Percentiles rank a stretch among this genome's conserved stretches.
These are phyloP conservation scores for Coemansia sp. DNA, from an alignment of 192 early-diverging fungal genomes.

Conservation along the genomic window DNA sequence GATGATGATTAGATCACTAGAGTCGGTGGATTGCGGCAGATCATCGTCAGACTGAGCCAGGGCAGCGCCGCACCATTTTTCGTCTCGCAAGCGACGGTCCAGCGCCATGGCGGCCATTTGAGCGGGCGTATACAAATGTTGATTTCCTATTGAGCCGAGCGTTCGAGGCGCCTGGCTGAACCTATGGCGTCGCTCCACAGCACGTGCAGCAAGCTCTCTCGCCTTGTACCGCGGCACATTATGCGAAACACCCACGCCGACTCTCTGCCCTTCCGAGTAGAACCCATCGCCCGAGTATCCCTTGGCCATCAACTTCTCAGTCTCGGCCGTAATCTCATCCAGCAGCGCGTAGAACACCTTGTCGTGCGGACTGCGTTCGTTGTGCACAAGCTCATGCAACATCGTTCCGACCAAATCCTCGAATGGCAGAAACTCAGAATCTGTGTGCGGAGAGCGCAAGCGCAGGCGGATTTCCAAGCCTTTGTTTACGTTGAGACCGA, in stretches of 20 bases:
- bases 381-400: constrained; percentile 54
- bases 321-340: constrained; percentile 33
- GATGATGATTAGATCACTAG: neutral
- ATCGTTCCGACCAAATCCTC: constrained; percentile 44
- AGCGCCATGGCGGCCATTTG: constrained; percentile 45
- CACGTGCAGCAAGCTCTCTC: constrained; percentile 16
- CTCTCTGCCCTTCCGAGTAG: constrained; percentile 19
- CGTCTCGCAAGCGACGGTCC: constrained; percentile 38
- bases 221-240: constrained; percentile 22
- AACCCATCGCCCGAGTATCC: constrained; percentile 51
- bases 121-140: constrained; percentile 14
- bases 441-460: constrained; percentile 23
- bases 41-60: constrained; percentile 10
- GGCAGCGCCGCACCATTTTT: constrained; percentile 38
- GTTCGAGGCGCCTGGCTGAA: constrained; percentile 18
- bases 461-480: constrained; percentile 46
- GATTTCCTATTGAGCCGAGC: neutral
- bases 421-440: constrained; percentile 25
- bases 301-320: constrained; percentile 25
- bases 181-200: constrained; percentile 18
- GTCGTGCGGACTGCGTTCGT: constrained; percentile 39
- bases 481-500: constrained; percentile 43
- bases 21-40: neutral
- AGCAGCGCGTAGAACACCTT: constrained; percentile 30
- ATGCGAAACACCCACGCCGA: constrained; percentile 24